Base-by-base conservation (phyloP, 257 asterid genomes). In the Nicotiana sylvestris region DNA sequence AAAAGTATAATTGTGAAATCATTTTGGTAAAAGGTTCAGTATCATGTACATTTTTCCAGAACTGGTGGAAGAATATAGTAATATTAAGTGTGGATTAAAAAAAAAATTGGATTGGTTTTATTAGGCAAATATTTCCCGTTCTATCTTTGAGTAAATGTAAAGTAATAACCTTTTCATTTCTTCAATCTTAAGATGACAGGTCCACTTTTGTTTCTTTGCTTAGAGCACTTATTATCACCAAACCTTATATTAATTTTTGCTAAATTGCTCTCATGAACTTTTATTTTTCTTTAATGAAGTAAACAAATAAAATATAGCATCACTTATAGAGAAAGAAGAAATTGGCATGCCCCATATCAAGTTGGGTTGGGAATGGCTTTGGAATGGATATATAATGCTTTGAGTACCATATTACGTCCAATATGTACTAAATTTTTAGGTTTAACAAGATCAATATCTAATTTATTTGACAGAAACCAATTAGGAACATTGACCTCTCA, bases 181-280 rank as follows among this genome's bases (percentile, higher is more conserved):
- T 88, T 88, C 60, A 80, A 78, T 76, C 8, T 33, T 61, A 88
- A 84, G 90, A 51, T 76, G 46, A 13, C 43, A 49, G 80, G 27
- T 53, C 18, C 58, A 53, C 58, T 11, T 53, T 53, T 53, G 18
- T 27, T 76, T 76, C 64, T 76, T 76, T 49, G 64, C 80, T 76
- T 76, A 49, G 62, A 27, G 78, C 13, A 2, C 21, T 70, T 39
- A 43, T 70, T 39, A 43, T 70, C 78, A 11, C 58, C 33, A 39
- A 68, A 70, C 27, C 35, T 70, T 9, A 49, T 43, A 12, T 37
- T 37, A 37, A 68, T 29, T 56, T 21, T 56, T 1, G n/a, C 18
- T 56, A 56, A 56, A 15, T 56, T 56, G 6, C 7, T 15, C 61
- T 55, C 21, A 16, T 15, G 18, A 56, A 56, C 61, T 4, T 56